Evolutionary conservation across 2,329 filamentous ascomycete genomes (phyloP).

Genomic region (Aureobasidium sp.): DNA sequence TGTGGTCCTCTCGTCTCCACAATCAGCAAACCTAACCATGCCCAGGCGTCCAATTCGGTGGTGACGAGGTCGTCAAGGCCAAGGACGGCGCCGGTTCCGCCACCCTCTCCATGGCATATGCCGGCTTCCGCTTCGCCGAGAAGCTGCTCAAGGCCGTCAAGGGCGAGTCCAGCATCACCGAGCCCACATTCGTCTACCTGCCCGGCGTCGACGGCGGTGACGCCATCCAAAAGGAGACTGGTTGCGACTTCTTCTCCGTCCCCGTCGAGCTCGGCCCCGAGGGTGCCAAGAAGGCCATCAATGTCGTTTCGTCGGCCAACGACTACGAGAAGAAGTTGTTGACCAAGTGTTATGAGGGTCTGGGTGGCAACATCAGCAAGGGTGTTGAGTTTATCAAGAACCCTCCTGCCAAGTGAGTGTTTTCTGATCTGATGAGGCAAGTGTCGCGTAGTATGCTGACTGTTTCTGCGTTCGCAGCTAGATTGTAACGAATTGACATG

Average conservation of each 20-base stretch:
- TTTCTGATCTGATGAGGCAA: neutral
- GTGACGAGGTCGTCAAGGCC: conserved; percentile 92
- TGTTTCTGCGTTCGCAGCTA: neutral
- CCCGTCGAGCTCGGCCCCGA: conserved; percentile 84
- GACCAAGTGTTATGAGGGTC: conserved; percentile 62
- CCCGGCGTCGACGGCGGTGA: conserved; percentile 82
- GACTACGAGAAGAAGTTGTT: conserved; percentile 86
- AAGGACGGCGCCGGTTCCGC: conserved; percentile 88
- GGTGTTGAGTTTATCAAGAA: conserved; percentile 83
- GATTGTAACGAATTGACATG: conserved; percentile 11
- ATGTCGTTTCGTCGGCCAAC: conserved; percentile 68
- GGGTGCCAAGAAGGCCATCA: conserved; percentile 77
- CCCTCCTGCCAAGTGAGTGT: conserved; percentile 74
- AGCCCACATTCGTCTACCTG: conserved; percentile 94
- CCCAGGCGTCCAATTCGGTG: conserved; percentile 81
- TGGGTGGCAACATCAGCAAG: conserved; percentile 91
- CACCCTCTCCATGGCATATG: conserved; percentile 90
- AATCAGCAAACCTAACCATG: too few relatives aligned
- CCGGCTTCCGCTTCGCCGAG: conserved; percentile 92
- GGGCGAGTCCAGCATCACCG: conserved; percentile 86
- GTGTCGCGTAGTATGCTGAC: neutral
- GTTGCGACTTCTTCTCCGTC: conserved; percentile 88
- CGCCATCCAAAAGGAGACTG: conserved; percentile 73
- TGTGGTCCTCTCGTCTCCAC: too few relatives aligned
- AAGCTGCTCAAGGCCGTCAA: conserved; percentile 80